Percentiles rank a stretch among this genome's conserved stretches.
Evolutionary conservation across 177 flowering plant genomes (phyloP).

Genomic region (Vitis hybrid): DNA sequence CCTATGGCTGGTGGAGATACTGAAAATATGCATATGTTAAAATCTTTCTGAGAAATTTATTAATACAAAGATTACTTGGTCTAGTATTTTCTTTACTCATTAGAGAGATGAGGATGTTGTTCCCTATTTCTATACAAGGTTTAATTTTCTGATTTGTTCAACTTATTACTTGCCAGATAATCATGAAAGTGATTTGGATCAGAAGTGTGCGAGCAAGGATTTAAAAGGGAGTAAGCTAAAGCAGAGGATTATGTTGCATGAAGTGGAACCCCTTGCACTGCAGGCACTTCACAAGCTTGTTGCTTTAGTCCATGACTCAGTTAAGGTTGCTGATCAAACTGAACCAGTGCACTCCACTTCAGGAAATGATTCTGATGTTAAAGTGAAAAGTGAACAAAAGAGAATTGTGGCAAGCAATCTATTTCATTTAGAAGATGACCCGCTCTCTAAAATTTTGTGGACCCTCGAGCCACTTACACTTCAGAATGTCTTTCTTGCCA

Average conservation of each 20-base stretch:
- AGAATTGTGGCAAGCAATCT: slow-evolving; percentile 18
- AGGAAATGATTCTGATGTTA: slow-evolving; percentile 17
- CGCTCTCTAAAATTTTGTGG: slow-evolving; percentile 68
- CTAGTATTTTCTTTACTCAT: not conserved
- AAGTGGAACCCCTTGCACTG: slow-evolving; percentile 52
- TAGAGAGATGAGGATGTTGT: not conserved
- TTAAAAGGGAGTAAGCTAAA: slow-evolving; percentile 24
- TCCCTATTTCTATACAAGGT: not conserved
- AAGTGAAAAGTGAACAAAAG: slow-evolving; percentile 12
- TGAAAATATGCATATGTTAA: not conserved
- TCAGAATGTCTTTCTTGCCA: slow-evolving; percentile 56
- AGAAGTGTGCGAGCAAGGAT: slow-evolving; percentile 15
- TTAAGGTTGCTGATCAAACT: slow-evolving; percentile 37
- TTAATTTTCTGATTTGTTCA: slow-evolving; percentile 3
- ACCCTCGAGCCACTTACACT: slow-evolving; percentile 56
- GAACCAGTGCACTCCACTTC: slow-evolving; percentile 23
- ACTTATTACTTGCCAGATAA: slow-evolving; percentile 26
- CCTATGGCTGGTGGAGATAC: no score
- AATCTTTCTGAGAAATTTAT: not conserved
- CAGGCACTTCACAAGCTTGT: slow-evolving; percentile 75
- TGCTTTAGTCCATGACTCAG: slow-evolving; percentile 71
- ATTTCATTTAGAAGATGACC: slow-evolving; percentile 58
- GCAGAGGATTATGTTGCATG: slow-evolving; percentile 32
- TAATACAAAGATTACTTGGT: not conserved
- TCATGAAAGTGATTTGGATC: slow-evolving; percentile 13